Base-by-base conservation (phyloP, 2,329 filamentous ascomycete genomes). In the Sporothrix phasma region DNA sequence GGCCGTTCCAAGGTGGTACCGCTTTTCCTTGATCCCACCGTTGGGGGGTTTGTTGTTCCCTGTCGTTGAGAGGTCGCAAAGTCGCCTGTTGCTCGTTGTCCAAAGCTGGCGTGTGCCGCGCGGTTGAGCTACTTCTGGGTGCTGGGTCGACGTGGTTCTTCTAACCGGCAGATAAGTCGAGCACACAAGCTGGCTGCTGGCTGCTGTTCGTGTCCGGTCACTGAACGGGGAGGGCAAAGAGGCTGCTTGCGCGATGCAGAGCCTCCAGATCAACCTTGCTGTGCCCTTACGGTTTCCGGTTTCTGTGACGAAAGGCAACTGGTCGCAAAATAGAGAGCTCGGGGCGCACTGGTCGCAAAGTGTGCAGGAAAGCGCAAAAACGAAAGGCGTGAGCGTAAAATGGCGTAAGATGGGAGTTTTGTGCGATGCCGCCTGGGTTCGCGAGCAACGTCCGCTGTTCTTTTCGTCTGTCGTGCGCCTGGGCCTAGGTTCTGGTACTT, bases 1-100 rank as follows among this genome's bases (percentile, higher is more conserved):
- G 67, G 61, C 66, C 29, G 64, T 63, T 51, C 31, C 45, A 65
- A 59, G 46, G 41, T 31, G 47, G 17, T 1, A 51, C 49, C 49
- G 26, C 49, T n/a, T 15, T 58, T 43, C 49, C 41, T 37, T 56
- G 46, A 19, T 37, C 22, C 22, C 29, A 29, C 13, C 17, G 62
- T 34, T 51, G 24, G 56, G 51, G 26, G n/a, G 26, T 45, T 26
- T 62, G 47, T 54, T n/a, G 34, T 24, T 58, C 11, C 19, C 53
- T 13, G 7, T 53, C 11, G 15, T 53, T 11, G 22, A 47, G 11
- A 47, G 46, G 46, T 47, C 10, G 22, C 22, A 47, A 22, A 47
- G 31, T n/a, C 41, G 41, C 41, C 41, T n/a, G 41, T 43, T n/a
- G 41, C 17, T n/a, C 7, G n/a, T n/a, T 15, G 8, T 5, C 7